phyloP scores from a whole-genome alignment of 371 early-diverging fungal species.

The Mucor circinelloides region DNA sequence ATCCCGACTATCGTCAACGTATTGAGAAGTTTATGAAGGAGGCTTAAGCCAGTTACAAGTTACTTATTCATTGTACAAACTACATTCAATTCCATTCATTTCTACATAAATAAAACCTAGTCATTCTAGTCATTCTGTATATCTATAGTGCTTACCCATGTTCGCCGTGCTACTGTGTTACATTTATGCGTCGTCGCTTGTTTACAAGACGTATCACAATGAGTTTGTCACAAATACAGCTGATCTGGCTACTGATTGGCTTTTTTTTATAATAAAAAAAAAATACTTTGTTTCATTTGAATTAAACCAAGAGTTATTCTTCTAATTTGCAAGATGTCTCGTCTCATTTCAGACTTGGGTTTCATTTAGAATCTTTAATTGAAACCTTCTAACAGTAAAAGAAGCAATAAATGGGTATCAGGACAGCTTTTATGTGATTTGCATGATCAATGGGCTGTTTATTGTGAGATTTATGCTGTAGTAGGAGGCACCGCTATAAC shows the following conservation, averaged over 20 bases:
- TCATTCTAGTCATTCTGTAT: neutral
- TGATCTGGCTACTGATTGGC: neutral
- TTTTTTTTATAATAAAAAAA: too few relatives aligned
- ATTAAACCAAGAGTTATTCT: too few relatives aligned
- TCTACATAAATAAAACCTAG: neutral
- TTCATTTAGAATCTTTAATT: neutral
- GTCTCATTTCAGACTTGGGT: neutral
- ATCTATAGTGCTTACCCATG: neutral
- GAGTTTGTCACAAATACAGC: neutral
- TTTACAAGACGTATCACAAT: neutral
- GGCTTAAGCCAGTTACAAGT: neutral
- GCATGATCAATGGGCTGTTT: too few relatives aligned
- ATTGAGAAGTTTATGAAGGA: conserved; percentile 47
- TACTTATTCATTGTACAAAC: neutral
- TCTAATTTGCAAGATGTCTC: neutral
- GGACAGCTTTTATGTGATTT: too few relatives aligned
- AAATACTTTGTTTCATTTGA: too few relatives aligned
- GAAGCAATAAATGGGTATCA: too few relatives aligned
- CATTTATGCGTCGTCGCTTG: neutral
- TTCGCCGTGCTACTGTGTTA: neutral
- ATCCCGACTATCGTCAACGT: conserved; percentile 73
- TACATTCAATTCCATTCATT: neutral
- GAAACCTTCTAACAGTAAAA: neutral
- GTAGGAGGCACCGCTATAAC: neutral
- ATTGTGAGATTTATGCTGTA: neutral